Conservation (phyloP, 208 protist genomes). For the Vickermania ingenoplastis region DNA sequence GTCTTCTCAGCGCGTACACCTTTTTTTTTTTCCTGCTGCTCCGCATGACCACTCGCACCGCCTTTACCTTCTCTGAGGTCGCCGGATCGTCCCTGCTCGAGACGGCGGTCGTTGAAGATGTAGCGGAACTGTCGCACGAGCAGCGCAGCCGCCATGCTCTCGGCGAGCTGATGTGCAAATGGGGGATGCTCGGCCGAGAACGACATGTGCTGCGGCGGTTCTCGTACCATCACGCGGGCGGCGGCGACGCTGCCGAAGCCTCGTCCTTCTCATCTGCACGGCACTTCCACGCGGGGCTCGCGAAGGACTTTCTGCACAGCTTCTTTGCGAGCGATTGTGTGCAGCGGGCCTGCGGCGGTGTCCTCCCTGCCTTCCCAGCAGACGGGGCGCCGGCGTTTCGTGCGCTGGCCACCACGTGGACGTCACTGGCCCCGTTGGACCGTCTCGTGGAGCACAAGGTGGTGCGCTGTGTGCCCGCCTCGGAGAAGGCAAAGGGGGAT, state of each 20-base stretch:
- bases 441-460: not conserved
- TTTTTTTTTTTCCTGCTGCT: no score
- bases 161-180: constrained; percentile 14
- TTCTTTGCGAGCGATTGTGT: not conserved
- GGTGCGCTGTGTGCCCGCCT: not conserved
- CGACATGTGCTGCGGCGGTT: not conserved
- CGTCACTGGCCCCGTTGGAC: not conserved
- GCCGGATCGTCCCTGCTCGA: not conserved
- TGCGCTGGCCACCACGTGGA: not conserved
- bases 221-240: not conserved
- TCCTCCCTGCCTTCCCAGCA: not conserved
- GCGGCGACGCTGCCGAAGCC: not conserved
- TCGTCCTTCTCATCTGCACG: not conserved
- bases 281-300: not conserved
- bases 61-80: not conserved
- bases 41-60: not conserved
- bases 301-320: not conserved
- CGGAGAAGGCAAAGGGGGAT: not conserved
- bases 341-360: not conserved
- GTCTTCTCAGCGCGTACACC: no score
- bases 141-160: not conserved
- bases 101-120: not conserved
- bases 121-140: not conserved
- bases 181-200: constrained; percentile 7
- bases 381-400: not conserved